These are phyloP conservation scores for Annulohypoxylon nitens DNA, from an alignment of 495 filamentous ascomycete species.

Conservation along the genomic window DNA sequence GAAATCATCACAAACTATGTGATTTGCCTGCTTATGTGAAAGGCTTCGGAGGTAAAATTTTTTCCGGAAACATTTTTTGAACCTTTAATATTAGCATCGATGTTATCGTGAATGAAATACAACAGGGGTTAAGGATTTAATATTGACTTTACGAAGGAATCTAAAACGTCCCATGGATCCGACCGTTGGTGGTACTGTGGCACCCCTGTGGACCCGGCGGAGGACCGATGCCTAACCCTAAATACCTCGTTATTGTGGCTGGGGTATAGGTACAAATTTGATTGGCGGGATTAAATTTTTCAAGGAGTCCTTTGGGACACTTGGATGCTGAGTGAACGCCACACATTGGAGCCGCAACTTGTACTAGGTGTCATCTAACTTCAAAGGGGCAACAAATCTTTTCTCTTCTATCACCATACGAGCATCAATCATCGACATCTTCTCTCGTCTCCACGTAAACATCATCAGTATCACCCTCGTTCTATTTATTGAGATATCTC, in stretches of 20 bases:
- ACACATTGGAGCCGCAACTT: neutral
- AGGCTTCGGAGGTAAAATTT: no score
- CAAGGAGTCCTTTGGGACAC: neutral
- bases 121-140: neutral
- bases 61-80: no score
- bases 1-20: no score
- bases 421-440: neutral
- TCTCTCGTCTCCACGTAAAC: neutral
- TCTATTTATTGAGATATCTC: neutral
- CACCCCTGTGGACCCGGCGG: neutral
- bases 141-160: neutral
- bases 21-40: no score
- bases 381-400: constrained; percentile 1
- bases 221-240: neutral
- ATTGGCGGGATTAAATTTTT: neutral
- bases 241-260: neutral
- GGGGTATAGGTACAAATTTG: neutral
- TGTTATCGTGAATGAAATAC: neutral
- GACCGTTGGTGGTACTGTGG: neutral
- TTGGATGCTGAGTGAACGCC: neutral
- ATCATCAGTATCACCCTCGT: neutral
- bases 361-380: neutral
- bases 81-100: neutral
- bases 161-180: neutral
- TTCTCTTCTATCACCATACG: neutral